Conservation (phyloP, 2,329 filamentous ascomycete species). For the Hymenotorrendiella dingleyae region DNA sequence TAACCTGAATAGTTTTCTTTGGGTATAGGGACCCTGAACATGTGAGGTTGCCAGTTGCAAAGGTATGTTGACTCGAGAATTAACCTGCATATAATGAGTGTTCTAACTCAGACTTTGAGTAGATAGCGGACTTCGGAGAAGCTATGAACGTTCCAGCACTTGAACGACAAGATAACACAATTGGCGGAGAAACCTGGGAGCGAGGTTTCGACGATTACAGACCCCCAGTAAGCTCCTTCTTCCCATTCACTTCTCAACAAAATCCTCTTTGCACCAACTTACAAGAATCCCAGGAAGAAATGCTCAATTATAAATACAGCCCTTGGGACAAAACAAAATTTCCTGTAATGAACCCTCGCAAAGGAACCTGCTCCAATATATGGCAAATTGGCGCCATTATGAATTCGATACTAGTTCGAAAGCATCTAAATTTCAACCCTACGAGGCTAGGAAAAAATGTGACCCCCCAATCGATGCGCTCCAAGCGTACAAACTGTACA, state of each 20-base stretch:
- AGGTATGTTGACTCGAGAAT: background rate
- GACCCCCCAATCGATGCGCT: background rate
- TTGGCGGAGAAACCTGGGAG: background rate
- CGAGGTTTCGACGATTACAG: conserved; percentile 1
- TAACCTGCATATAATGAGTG: background rate
- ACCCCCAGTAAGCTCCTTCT: conserved; percentile 3
- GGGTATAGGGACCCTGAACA: conserved; percentile 5
- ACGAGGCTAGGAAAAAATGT: background rate
- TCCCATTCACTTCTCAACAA: background rate
- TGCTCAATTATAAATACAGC: background rate
- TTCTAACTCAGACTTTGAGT: background rate
- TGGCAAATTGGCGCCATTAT: conserved; percentile 11
- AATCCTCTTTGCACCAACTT: background rate
- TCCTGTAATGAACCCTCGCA: conserved; percentile 2
- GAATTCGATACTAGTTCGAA: conserved; percentile 6
- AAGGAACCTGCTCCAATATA: conserved; percentile 12
- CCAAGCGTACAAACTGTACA: background rate
- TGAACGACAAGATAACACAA: conserved; percentile 2
- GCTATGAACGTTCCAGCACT: conserved; percentile 1
- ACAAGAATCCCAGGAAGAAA: conserved; percentile 6
- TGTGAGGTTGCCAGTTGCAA: conserved; percentile 5
- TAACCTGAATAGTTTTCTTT: conserved; percentile 12
- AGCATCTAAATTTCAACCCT: conserved; percentile 5
- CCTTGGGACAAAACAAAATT: background rate
- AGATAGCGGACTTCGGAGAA: conserved; percentile 14